Evolutionary conservation across 345 rosid species (phyloP).

Genomic region (Sapria himalayana): DNA sequence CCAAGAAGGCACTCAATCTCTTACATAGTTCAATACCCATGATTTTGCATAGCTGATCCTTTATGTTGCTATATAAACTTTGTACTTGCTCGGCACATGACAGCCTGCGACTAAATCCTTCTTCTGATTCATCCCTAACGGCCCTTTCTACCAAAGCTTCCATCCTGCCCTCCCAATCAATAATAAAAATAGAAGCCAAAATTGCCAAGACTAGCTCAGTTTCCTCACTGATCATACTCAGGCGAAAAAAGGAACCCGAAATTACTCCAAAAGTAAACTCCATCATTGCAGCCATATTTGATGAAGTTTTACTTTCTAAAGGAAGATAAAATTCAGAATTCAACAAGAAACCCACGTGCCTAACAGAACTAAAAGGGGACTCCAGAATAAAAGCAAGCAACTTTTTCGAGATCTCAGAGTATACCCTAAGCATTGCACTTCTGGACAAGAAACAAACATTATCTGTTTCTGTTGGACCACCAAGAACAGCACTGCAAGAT

Average conservation of each 20-base stretch:
- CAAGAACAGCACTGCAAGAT: constrained; percentile 52
- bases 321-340: constrained; percentile 12
- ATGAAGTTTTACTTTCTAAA: constrained; percentile 13
- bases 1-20: constrained; percentile 30
- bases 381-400: constrained; percentile 29
- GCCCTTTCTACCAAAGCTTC: constrained; percentile 13
- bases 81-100: constrained; percentile 22
- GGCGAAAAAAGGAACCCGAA: constrained; percentile 38
- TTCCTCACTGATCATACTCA: constrained; percentile 33
- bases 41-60: constrained; percentile 30
- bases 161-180: constrained; percentile 49
- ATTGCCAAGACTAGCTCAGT: constrained; percentile 29
- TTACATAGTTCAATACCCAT: constrained; percentile 21
- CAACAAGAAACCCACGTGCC: constrained; percentile 25
- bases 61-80: constrained; percentile 22
- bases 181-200: constrained; percentile 36
- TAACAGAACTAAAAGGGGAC: constrained; percentile 44
- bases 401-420: constrained; percentile 25
- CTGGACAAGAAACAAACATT: constrained; percentile 34
- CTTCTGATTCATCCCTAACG: constrained; percentile 16
- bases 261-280: constrained; percentile 48
- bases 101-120: constrained; percentile 17
- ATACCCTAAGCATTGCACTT: constrained; percentile 27
- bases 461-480: constrained; percentile 37
- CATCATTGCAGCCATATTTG: constrained; percentile 19